Base-by-base conservation (phyloP, 441 rosid genomes). In the Populus trichocarpa region DNA sequence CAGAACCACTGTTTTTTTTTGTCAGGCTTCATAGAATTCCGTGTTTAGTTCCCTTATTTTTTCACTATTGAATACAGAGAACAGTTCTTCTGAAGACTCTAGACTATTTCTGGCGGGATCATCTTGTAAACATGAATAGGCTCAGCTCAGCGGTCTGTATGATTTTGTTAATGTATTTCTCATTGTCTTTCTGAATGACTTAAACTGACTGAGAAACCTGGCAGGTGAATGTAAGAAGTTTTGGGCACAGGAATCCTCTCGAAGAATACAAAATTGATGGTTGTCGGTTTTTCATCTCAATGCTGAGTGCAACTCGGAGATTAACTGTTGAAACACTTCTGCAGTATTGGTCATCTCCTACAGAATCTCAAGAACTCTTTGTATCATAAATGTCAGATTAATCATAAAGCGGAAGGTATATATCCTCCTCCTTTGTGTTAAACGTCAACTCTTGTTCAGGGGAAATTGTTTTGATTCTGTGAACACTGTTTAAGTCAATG, bases 241-340 rank as follows among this genome's bases (percentile, higher is more conserved):
- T 96, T 78, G 99, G 95, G 71, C 98, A 93, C 84, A 89, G 98
- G 80, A 93, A 96, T 86, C 98, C 99, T 81, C 97, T 93, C 6
- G 99, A 96, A 89, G 99, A 96, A 81, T 96, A 96, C 86, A 96
- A 96, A 87, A 96, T 96, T 67, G 99, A 96, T 70, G 98, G 99
- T 40, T 93, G 96, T 77, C 89, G 97, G 32, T 96, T 93, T 87
- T 96, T 93, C 88, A 96, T 96, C 86, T 93, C 97, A 42, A 93
- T 96, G 98, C 89, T 96, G 53, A 92, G 98, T 70, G 97, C 97
- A 66, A 92, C 98, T 23, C 81, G 97, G 81, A 96, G 98, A 81
- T 84, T 96, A 77, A 92, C 96, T 0, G 86, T 92, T 46, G 97
- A 92, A 83, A 86, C 97, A 73, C 93, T 96, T 82, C 78, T 90